Evolutionary conservation across 2,329 filamentous ascomycete genomes (phyloP).

Genomic region (Lecanicillium sp.): DNA sequence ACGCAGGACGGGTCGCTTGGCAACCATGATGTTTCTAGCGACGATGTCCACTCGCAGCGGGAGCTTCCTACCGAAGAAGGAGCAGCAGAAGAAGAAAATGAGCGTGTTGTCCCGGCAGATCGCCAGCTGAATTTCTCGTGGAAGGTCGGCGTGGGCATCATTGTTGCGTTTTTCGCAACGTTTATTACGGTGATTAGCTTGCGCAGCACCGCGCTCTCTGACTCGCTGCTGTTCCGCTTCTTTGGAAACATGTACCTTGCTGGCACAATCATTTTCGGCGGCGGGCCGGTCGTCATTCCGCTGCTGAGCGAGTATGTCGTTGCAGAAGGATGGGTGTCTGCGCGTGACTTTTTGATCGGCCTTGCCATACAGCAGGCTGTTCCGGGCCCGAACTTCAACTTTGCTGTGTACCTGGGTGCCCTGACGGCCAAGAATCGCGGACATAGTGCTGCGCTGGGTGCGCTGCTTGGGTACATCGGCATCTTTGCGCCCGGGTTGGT

Average conservation of each 20-base stretch:
- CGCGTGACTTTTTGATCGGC: conserved; percentile 64
- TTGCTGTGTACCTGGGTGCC: conserved; percentile 49
- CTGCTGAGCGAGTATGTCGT: conserved; percentile 56
- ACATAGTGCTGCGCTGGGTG: conserved; percentile 32
- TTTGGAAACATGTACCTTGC: conserved; percentile 69
- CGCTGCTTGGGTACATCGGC: conserved; percentile 40
- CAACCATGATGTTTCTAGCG: no score
- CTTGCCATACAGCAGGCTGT: conserved; percentile 65
- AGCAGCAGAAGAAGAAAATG: not conserved
- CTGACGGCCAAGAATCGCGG: conserved; percentile 34
- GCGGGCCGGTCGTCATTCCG: conserved; percentile 57
- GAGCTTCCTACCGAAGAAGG: no score
- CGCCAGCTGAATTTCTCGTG: conserved; percentile 33
- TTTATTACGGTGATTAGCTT: conserved; percentile 50
- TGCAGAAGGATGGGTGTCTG: conserved; percentile 58
- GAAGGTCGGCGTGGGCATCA: conserved; percentile 32
- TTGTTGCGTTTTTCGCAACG: conserved; percentile 40
- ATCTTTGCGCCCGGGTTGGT: conserved; percentile 45
- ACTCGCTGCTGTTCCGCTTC: conserved; percentile 45
- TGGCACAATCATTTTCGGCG: conserved; percentile 60
- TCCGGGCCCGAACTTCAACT: conserved; percentile 41
- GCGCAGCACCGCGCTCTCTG: conserved; percentile 29
- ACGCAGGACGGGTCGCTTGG: no score
- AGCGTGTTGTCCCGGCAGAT: conserved; percentile 19
- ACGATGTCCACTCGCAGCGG: no score